Evolutionary conservation across 495 filamentous ascomycete genomes (phyloP).

Genomic region (Aspergillus funiculosus): DNA sequence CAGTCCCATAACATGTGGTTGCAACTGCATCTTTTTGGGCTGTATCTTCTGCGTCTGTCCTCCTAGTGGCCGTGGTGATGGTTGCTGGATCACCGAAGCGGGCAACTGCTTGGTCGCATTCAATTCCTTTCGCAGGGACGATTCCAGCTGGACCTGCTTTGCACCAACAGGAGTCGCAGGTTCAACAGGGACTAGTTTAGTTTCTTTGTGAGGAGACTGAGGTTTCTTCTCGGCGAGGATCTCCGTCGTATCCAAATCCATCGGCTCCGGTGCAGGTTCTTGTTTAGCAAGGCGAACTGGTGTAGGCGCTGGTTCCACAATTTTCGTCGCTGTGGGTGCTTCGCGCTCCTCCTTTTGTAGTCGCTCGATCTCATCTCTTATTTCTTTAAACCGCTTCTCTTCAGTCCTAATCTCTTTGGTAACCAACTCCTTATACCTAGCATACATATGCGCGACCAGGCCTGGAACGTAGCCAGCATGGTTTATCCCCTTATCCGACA

Average conservation of each 20-base stretch:
- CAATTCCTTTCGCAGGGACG: conserved; percentile 11
- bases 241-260: conserved; percentile 33
- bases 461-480: conserved; percentile 61
- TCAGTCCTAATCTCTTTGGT: conserved; percentile 66
- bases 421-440: conserved; percentile 61
- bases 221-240: conserved; percentile 8
- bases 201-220: background rate
- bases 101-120: background rate
- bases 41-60: conserved; percentile 6
- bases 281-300: conserved; percentile 22
- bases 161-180: conserved; percentile 15
- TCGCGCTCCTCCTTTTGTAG: conserved; percentile 58
- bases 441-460: conserved; percentile 66
- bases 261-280: conserved; percentile 29
- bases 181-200: conserved; percentile 4
- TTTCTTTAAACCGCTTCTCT: conserved; percentile 58
- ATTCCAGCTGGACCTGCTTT: conserved; percentile 22
- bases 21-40: background rate
- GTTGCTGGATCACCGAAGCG: background rate
- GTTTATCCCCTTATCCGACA: conserved; percentile 57
- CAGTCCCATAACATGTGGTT: too few species aligned
- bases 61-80: conserved; percentile 3
- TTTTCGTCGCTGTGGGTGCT: conserved; percentile 19
- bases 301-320: conserved; percentile 2
- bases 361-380: conserved; percentile 61